These are phyloP conservation scores for Mimosa pudica DNA, from an alignment of 306 rosid genomes.

Conservation along the genomic window DNA sequence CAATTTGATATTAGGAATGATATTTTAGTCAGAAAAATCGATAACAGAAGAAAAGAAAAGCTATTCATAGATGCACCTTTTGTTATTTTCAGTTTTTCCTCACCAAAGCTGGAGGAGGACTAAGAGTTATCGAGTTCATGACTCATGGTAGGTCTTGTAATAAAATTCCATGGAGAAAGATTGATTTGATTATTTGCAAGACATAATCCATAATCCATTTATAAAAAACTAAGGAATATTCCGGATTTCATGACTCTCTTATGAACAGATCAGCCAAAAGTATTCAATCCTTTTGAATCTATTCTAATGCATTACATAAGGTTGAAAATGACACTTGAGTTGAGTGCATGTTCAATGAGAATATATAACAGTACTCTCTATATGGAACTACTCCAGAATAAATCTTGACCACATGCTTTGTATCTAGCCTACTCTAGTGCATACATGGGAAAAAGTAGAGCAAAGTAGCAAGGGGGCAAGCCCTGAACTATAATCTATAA, in stretches of 20 bases:
- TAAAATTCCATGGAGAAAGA: conserved; percentile 4
- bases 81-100: conserved; percentile 6
- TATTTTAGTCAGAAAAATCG: too few species aligned
- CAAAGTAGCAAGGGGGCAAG: conserved; percentile 9
- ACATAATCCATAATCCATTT: neutral
- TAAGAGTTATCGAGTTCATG: neutral
- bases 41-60: neutral
- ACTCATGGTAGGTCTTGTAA: conserved; percentile 20
- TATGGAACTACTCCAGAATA: conserved; percentile 15
- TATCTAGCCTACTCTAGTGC: conserved; percentile 4
- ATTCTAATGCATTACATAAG: conserved; percentile 10
- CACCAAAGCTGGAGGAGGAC: conserved; percentile 1
- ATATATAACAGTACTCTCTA: neutral
- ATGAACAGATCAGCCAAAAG: neutral
- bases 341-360: conserved; percentile 11
- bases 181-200: neutral
- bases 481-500: conserved; percentile 10
- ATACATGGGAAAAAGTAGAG: conserved; percentile 20
- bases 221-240: conserved; percentile 16
- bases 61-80: conserved; percentile 9
- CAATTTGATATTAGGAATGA: neutral
- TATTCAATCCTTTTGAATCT: conserved; percentile 19
- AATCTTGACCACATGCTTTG: conserved; percentile 25
- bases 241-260: neutral
- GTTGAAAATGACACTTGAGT: conserved; percentile 2